Conservation (phyloP, 1,139 yeast species). For the Kurtzmaniella natalensis region DNA sequence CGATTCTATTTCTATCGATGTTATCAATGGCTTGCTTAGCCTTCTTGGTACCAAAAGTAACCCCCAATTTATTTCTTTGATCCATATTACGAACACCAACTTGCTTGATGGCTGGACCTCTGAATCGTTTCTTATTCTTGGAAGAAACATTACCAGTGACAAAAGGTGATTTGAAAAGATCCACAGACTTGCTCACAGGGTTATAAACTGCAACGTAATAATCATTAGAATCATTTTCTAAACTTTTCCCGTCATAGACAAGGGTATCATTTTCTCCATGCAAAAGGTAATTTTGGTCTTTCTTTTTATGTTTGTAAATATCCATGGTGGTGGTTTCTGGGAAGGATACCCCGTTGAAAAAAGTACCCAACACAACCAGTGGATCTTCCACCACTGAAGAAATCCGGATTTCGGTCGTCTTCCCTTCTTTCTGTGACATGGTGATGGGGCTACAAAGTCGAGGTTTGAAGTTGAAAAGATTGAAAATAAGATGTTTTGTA, state of each 20-base stretch:
- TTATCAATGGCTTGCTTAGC: conserved; percentile 89
- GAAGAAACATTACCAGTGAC: conserved; percentile 53
- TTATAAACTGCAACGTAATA: conserved; percentile 72
- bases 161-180: conserved; percentile 59
- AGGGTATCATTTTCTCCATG: conserved; percentile 78
- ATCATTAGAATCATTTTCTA: conserved; percentile 35
- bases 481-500: too few species aligned
- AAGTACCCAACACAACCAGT: conserved; percentile 46
- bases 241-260: conserved; percentile 62
- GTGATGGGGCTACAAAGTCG: too few species aligned
- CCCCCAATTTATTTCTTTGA: conserved; percentile 83
- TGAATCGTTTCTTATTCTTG: conserved; percentile 44
- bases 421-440: conserved; percentile 16
- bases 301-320: conserved; percentile 51
- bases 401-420: conserved; percentile 28
- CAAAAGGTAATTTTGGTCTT: conserved; percentile 41
- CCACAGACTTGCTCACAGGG: conserved; percentile 52
- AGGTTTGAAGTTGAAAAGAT: too few species aligned
- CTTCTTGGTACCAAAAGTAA: conserved; percentile 94
- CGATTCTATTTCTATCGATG: conserved; percentile 78
- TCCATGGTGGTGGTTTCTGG: conserved; percentile 60
- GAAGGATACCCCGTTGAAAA: conserved; percentile 71
- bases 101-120: conserved; percentile 62
- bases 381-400: conserved; percentile 29
- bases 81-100: conserved; percentile 47